A percentile compares a stretch with the other conserved stretches of the same genome.
Evolutionary conservation across 306 rosid genomes (phyloP).

Genomic region (Styphnolobium japonicum): DNA sequence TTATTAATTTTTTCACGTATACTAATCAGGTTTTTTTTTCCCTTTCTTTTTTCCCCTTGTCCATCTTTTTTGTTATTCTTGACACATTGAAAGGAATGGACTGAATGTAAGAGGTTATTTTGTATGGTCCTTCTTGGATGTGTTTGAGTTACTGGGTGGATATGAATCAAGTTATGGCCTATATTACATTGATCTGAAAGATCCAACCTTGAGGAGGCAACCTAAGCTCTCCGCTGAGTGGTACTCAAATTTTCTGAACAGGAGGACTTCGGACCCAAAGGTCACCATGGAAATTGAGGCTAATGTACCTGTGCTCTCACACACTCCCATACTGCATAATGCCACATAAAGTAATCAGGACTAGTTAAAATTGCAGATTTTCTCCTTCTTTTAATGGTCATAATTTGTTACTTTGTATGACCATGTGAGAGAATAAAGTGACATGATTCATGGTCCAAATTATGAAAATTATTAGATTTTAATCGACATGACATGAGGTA

Average conservation of each 20-base stretch:
- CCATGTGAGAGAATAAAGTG: not conserved
- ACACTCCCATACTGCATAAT: not conserved
- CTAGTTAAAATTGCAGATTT: not conserved
- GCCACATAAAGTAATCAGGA: not conserved
- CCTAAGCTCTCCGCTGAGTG: slow-evolving; percentile 62
- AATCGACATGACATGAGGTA: not conserved
- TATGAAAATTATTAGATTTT: not conserved
- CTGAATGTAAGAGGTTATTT: slow-evolving; percentile 62
- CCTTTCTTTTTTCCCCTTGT: not conserved
- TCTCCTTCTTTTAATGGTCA: not conserved
- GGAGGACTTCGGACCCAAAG: not conserved
- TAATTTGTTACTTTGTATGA: not conserved
- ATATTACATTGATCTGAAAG: slow-evolving; percentile 44
- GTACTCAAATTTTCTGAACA: slow-evolving; percentile 56
- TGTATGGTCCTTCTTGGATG: slow-evolving; percentile 66
- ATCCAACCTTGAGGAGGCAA: slow-evolving; percentile 46
- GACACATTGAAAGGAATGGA: slow-evolving; percentile 46
- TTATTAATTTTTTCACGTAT: not conserved
- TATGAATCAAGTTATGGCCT: slow-evolving; percentile 45
- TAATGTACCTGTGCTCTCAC: not conserved
- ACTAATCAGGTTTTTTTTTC: not conserved
- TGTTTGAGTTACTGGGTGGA: slow-evolving; percentile 47
- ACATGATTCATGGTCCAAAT: not conserved
- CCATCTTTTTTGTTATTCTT: not conserved
- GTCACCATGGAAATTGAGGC: slow-evolving; percentile 8